A percentile compares a stretch with the other conserved stretches of the same genome.
Evolutionary conservation across 2,329 filamentous ascomycete species (phyloP).

Genomic region (Trichoderma koningiopsis): DNA sequence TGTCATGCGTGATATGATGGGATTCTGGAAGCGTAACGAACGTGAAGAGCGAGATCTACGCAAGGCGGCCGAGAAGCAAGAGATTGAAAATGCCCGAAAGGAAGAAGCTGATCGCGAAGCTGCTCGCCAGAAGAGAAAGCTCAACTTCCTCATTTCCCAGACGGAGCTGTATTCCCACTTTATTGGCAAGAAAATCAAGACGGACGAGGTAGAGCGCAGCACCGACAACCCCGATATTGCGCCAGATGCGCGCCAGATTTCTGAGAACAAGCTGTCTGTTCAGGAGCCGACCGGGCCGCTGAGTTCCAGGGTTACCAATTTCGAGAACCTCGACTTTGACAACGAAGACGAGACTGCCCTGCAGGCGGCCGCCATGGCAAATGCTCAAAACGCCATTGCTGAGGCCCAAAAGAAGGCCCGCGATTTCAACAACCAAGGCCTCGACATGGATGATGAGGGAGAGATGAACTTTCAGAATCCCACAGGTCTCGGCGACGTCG

Average conservation of each 20-base stretch:
- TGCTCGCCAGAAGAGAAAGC: constrained; percentile 95
- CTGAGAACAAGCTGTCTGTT: constrained; percentile 51
- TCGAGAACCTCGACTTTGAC: constrained; percentile 94
- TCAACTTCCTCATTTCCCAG: constrained; percentile 99
- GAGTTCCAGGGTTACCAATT: constrained; percentile 79
- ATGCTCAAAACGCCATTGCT: constrained; percentile 93
- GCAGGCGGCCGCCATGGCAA: constrained; percentile 84
- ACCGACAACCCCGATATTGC: constrained; percentile 78
- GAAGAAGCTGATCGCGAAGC: constrained; percentile 97
- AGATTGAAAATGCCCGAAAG: constrained; percentile 94
- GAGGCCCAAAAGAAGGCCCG: constrained; percentile 91
- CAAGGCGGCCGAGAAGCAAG: constrained; percentile 91
- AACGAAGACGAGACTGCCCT: constrained; percentile 86
- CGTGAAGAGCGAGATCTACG: constrained; percentile 93
- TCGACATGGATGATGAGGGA: constrained; percentile 80
- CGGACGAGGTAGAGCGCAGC: constrained; percentile 87
- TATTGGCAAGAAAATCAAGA: constrained; percentile 99
- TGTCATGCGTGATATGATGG: constrained; percentile 99
- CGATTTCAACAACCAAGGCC: constrained; percentile 80
- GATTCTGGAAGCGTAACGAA: constrained; percentile 99
- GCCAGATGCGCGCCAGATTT: constrained; percentile 48
- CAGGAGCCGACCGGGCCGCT: constrained; percentile 56
- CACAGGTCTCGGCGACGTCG: constrained; percentile 88
- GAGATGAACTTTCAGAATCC: constrained; percentile 99
- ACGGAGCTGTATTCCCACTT: constrained; percentile 99